A percentile compares a stretch with the other conserved stretches of the same genome.
These are phyloP conservation scores for Coniochaeta sp. DNA, from an alignment of 2,329 filamentous ascomycete genomes.

Conservation along the genomic window DNA sequence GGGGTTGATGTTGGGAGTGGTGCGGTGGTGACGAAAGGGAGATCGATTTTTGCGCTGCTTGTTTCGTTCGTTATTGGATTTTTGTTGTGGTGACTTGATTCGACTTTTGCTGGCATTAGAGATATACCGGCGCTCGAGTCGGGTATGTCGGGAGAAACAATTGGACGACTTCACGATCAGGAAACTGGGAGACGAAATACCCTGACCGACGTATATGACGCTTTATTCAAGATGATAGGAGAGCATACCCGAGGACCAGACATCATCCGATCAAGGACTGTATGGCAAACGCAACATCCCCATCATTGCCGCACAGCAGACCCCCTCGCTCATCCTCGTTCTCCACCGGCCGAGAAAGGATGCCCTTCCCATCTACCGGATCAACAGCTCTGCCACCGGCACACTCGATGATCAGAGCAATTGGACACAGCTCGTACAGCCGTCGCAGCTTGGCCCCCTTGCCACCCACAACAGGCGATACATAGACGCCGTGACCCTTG, in stretches of 20 bases:
- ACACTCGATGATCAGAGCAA: constrained; percentile 55
- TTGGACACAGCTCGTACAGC: constrained; percentile 51
- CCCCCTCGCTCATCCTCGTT: constrained; percentile 43
- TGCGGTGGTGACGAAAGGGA: neutral
- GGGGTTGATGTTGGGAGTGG: neutral
- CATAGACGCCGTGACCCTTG: constrained; percentile 55
- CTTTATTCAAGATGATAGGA: too few species aligned
- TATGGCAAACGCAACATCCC: constrained; percentile 34
- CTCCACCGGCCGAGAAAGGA: constrained; percentile 30
- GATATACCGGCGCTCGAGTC: too few species aligned
- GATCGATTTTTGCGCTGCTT: neutral
- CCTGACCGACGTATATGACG: too few species aligned
- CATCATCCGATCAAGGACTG: constrained; percentile 7
- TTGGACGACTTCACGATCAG: too few species aligned
- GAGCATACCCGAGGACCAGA: too few species aligned
- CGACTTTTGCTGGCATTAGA: too few species aligned
- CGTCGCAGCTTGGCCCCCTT: constrained; percentile 51
- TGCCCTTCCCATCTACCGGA: constrained; percentile 29
- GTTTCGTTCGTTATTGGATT: too few species aligned
- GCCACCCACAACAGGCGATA: constrained; percentile 45
- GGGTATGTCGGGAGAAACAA: too few species aligned
- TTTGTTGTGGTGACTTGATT: neutral
- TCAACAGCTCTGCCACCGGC: constrained; percentile 51
- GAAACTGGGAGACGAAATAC: too few species aligned
- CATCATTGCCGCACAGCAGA: constrained; percentile 40